Evolutionary conservation across 164 flowering plant genomes (phyloP).

Genomic region (Magnolia officinalis): DNA sequence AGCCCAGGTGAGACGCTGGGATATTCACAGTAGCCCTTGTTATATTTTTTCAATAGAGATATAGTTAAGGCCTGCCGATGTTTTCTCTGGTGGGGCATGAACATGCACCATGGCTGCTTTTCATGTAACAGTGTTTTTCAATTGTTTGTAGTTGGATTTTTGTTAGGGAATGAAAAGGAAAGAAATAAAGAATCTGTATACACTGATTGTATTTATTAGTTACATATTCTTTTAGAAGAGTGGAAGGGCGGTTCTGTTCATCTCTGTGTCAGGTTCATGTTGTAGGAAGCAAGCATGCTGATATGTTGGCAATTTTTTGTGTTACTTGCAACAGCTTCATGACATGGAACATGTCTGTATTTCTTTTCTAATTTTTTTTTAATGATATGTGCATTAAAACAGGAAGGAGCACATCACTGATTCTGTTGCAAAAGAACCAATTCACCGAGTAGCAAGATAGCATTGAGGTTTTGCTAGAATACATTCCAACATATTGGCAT

Average conservation of each 20-base stretch:
- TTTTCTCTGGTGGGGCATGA: neutral
- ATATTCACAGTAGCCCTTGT: neutral
- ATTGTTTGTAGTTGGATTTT: neutral
- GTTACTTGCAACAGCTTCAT: neutral
- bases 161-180: neutral
- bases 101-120: neutral
- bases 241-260: neutral
- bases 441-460: no score
- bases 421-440: no score
- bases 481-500: no score
- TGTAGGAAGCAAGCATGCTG: neutral
- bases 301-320: neutral
- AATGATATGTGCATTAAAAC: neutral
- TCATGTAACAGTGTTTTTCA: neutral
- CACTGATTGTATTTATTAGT: neutral
- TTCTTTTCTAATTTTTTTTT: neutral
- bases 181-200: neutral
- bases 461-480: no score
- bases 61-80: neutral
- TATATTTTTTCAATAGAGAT: neutral
- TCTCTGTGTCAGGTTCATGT: neutral
- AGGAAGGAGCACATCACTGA: neutral
- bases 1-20: constrained; percentile 46
- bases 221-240: neutral
- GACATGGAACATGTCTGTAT: neutral